phyloP scores from a whole-genome alignment of 2,329 filamentous ascomycete species.

The Verticillium isaacii region DNA sequence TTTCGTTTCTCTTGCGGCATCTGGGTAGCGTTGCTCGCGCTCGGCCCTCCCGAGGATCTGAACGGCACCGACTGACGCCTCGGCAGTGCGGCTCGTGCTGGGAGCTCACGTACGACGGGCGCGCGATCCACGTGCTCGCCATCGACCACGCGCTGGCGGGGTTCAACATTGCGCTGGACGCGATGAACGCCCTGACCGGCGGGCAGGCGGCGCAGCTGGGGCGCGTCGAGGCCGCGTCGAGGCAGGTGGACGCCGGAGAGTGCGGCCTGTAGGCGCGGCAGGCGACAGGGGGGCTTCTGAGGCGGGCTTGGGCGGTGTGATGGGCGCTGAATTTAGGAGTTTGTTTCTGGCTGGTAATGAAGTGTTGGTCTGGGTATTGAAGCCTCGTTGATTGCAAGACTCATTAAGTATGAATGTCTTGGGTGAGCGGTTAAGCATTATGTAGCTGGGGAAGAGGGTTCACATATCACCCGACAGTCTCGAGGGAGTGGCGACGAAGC shows the following conservation, averaged over 20 bases:
- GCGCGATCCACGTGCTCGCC: slow-evolving; percentile 48
- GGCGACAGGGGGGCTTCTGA: too few relatives aligned
- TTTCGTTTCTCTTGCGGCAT: too few relatives aligned
- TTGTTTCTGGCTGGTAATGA: not conserved
- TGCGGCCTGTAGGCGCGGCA: slow-evolving; percentile 30
- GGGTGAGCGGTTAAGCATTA: too few relatives aligned
- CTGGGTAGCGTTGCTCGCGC: not conserved
- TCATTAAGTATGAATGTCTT: too few relatives aligned
- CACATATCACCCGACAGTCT: too few relatives aligned
- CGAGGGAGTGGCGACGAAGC: too few relatives aligned
- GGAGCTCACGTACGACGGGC: slow-evolving; percentile 45
- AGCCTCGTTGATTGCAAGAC: too few relatives aligned
- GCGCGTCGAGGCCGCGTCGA: slow-evolving; percentile 43
- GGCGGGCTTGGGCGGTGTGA: too few relatives aligned
- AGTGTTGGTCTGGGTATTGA: too few relatives aligned
- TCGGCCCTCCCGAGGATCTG: not conserved
- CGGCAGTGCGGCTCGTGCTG: slow-evolving; percentile 56
- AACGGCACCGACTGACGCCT: not conserved
- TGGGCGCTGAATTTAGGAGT: too few relatives aligned
- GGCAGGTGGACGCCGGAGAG: slow-evolving; percentile 34
- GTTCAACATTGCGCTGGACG: slow-evolving; percentile 53
- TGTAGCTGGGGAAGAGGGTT: too few relatives aligned
- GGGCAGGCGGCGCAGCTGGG: slow-evolving; percentile 45
- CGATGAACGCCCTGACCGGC: slow-evolving; percentile 52
- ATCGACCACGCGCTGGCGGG: slow-evolving; percentile 46